These are phyloP conservation scores for Elaeis oleifera DNA, from an alignment of 202 grass and related monocot genomes.

Conservation along the genomic window DNA sequence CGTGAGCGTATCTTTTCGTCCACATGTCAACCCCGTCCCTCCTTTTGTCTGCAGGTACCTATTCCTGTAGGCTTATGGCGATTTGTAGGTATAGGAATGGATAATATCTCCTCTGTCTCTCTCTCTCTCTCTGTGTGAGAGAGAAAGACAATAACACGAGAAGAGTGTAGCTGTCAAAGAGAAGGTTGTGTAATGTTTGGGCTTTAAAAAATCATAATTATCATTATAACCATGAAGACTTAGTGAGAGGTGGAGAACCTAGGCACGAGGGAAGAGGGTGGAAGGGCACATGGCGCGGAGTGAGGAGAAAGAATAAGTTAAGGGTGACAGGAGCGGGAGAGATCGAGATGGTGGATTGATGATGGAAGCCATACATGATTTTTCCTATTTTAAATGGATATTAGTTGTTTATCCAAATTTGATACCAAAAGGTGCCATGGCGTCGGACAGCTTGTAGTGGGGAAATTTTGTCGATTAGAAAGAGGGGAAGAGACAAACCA, in stretches of 20 bases:
- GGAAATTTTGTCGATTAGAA: conserved; percentile 6
- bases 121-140: no score
- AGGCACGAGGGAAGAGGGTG: conserved; percentile 34
- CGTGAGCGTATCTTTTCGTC: conserved; percentile 20
- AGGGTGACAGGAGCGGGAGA: no score
- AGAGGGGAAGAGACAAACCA: conserved; percentile 6
- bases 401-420: background rate
- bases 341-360: conserved; percentile 23
- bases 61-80: no score
- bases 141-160: background rate
- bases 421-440: conserved; percentile 19
- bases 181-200: background rate
- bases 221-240: background rate
- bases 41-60: conserved; percentile 7
- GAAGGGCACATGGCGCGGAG: conserved; percentile 35
- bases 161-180: conserved; percentile 31
- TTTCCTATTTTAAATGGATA: background rate
- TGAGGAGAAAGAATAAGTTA: no score
- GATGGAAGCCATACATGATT: background rate
- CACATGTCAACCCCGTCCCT: conserved; percentile 15
- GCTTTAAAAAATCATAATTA: background rate
- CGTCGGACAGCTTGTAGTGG: conserved; percentile 10
- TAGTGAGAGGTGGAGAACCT: conserved; percentile 32
- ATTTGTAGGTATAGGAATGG: no score
- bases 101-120: no score